Percentiles rank a stretch among this genome's conserved stretches.
phyloP scores from a whole-genome alignment of 2,329 filamentous ascomycete genomes.

The Chalaropsis thielavioides region DNA sequence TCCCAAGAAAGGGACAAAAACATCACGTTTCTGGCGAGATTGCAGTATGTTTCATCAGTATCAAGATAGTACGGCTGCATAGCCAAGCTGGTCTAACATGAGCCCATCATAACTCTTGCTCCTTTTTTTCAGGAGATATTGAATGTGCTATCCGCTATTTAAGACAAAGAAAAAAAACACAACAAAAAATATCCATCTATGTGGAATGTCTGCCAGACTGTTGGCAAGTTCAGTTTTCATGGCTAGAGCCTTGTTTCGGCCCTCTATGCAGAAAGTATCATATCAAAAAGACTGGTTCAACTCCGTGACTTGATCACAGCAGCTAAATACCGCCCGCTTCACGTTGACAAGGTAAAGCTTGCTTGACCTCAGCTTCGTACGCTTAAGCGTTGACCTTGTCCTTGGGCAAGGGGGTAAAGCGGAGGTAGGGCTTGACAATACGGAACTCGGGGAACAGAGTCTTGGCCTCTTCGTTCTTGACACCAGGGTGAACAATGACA shows the following conservation, averaged over 20 bases:
- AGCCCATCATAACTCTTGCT: not conserved
- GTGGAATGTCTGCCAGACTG: not conserved
- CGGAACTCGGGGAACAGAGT: conserved; percentile 70
- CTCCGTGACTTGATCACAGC: not conserved
- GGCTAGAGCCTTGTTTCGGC: not conserved
- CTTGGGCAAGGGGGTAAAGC: conserved; percentile 54
- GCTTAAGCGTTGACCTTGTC: conserved; percentile 29
- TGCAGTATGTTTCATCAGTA: too few relatives aligned
- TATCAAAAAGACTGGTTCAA: not conserved
- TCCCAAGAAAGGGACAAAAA: too few relatives aligned
- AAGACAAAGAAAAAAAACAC: not conserved
- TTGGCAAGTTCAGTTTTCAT: conserved; percentile 1
- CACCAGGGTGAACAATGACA: conserved; percentile 74
- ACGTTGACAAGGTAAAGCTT: not conserved
- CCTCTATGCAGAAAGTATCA: not conserved
- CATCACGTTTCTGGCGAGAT: too few relatives aligned
- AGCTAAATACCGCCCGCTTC: not conserved
- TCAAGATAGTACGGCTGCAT: too few relatives aligned
- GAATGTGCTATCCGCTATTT: conserved; percentile 1
- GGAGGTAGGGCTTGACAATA: conserved; percentile 56
- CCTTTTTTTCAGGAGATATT: not conserved
- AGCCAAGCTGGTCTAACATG: not conserved
- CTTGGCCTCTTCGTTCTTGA: conserved; percentile 74
- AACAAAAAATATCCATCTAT: not conserved
- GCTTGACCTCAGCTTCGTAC: not conserved